Percentiles rank a stretch among this genome's conserved stretches.
Conservation (phyloP, 2,329 filamentous ascomycete species). For the Xylaria sp. region DNA sequence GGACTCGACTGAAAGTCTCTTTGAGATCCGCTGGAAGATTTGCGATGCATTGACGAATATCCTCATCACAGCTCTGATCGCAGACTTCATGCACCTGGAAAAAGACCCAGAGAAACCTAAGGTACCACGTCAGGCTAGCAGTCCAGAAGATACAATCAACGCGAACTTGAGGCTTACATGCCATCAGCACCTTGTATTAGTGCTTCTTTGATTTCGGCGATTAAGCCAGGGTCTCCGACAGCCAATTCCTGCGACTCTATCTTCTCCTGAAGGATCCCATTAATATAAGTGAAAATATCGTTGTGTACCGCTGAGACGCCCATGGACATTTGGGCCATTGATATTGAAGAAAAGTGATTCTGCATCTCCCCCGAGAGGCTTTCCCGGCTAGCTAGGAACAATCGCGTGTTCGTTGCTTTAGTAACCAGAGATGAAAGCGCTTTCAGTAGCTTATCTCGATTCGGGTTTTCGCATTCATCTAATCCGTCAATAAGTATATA, state of each 20-base stretch:
- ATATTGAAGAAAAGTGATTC: not conserved
- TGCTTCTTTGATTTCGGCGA: constrained; percentile 24
- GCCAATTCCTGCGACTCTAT: not conserved
- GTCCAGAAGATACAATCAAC: not conserved
- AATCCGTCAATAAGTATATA: constrained; percentile 13
- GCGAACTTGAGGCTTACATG: constrained; percentile 28
- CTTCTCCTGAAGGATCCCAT: not conserved
- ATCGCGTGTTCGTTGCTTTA: not conserved
- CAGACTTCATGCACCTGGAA: constrained; percentile 21
- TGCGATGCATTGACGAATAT: constrained; percentile 26
- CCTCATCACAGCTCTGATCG: constrained; percentile 15
- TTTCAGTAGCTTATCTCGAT: not conserved
- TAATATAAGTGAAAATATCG: constrained; percentile 2
- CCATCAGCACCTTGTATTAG: constrained; percentile 30
- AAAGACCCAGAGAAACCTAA: constrained; percentile 22
- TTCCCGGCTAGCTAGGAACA: not conserved
- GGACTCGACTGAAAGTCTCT: constrained; percentile 28
- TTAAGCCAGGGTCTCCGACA: constrained; percentile 13
- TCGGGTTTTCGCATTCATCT: constrained; percentile 6
- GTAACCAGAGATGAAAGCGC: not conserved
- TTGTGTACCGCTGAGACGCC: not conserved
- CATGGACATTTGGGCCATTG: not conserved
- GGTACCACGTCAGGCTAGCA: not conserved
- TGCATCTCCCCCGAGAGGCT: not conserved
- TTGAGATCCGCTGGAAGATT: constrained; percentile 31